A percentile compares a stretch with the other conserved stretches of the same genome.
Evolutionary conservation across 75 land plant species (phyloP).

Genomic region (Selaginella tamariscina): DNA sequence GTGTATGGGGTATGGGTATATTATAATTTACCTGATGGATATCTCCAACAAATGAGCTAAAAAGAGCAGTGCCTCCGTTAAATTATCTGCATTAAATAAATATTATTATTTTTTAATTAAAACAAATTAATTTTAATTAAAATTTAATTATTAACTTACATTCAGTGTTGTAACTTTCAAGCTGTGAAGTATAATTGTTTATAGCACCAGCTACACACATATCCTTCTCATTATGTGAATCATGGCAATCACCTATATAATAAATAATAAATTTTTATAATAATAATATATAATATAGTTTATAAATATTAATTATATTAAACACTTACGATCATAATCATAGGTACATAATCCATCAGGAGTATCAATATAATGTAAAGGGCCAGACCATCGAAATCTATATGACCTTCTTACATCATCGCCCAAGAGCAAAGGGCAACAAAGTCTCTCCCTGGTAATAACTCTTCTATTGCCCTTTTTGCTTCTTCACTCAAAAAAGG

Average conservation of each 20-base stretch:
- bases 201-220: slow-evolving; percentile 81
- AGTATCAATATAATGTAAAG: slow-evolving; percentile 64
- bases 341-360: slow-evolving; percentile 33
- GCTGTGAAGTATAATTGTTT: slow-evolving; percentile 70
- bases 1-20: no score
- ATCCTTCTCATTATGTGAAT: slow-evolving; percentile 30
- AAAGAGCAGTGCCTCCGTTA: slow-evolving; percentile 75
- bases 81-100: slow-evolving; percentile 54
- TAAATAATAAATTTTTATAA: neutral
- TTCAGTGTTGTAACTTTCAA: slow-evolving; percentile 13
- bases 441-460: slow-evolving; percentile 65
- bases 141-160: neutral
- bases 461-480: slow-evolving; percentile 28
- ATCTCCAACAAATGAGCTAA: slow-evolving; percentile 72
- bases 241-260: slow-evolving; percentile 73
- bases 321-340: slow-evolving; percentile 7
- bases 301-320: no score
- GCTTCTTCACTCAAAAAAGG: slow-evolving; percentile 40
- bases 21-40: slow-evolving; percentile 71
- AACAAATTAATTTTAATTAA: neutral
- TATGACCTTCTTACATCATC: slow-evolving; percentile 35
- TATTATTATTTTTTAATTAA: no score
- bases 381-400: slow-evolving; percentile 55
- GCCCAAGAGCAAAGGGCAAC: slow-evolving; percentile 72
- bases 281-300: slow-evolving; percentile 31